Base-by-base conservation (phyloP, 352 stramenopile species). In the Phytopythium oedochilum region DNA sequence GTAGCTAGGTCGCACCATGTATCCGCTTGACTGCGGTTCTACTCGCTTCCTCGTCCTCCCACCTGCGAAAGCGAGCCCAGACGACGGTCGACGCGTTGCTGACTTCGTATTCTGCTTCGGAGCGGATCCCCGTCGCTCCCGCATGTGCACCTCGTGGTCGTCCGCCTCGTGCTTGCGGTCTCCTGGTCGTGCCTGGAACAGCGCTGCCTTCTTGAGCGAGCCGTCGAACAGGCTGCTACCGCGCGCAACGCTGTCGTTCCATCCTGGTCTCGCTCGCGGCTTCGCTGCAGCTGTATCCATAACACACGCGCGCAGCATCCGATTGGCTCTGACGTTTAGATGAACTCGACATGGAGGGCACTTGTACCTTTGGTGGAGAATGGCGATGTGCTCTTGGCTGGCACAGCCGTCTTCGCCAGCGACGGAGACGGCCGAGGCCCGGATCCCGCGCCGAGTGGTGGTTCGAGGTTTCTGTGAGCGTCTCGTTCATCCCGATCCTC, bases 111-210 rank as follows among this genome's bases (percentile, higher is more conserved):
- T 15, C 7, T 18, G 36, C 12, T 23, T 59, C 6, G 26, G n/a
- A 10, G n/a, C 2, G 4, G 17, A n/a, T 17, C 17, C n/a, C 14
- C 18, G 42, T 26, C 48, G 63, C 23, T 61, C 44, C 8, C 17
- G 49, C 3, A 63, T 20, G 5, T 56, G 3, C 22, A 65, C 35
- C 8, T 52, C 48, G 26, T 78, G 58, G 0, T 39, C 20, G 11
- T 57, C 20, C 5, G 61, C 44, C 34, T 83, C 65, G 22, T 61
- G 64, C 34, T 34, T 66, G 10, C 70, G 73, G n/a, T 83, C 71
- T 0, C 73, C 66, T 0, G 71, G 54, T n/a, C 59, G 56, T 6
- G 77, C 55, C 45, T 78, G 69, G 42, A 88, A 90, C 12, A 90
- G 54, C 12, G 63, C 40, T 32, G 69, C 63, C 49, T 79, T 86